Conservation (phyloP, 352 stramenopile species). For the Thalassiosira sp. region DNA sequence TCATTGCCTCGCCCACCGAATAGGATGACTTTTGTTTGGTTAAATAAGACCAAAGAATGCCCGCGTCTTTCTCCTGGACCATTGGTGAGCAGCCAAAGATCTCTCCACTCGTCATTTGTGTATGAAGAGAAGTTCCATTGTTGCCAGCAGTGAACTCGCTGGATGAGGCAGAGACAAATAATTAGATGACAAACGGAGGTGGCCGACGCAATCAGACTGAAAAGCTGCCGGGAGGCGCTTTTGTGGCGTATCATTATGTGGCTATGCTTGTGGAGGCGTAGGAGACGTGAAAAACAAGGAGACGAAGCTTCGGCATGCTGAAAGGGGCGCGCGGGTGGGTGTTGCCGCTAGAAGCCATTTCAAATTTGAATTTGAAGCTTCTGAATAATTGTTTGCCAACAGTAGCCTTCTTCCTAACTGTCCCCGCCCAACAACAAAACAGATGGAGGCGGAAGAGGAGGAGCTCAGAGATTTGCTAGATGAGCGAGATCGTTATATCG, state of each 20-base stretch:
- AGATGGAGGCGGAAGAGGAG: conserved; percentile 25
- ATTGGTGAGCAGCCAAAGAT: conserved; percentile 59
- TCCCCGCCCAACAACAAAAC: background rate
- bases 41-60: conserved; percentile 88
- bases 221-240: background rate
- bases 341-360: too few species aligned
- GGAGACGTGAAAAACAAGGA: too few species aligned
- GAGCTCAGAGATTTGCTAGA: conserved; percentile 41
- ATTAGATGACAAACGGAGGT: too few species aligned
- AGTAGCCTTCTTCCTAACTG: too few species aligned
- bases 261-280: too few species aligned
- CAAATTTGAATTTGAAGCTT: too few species aligned
- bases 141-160: conserved; percentile 71
- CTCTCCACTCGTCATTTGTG: conserved; percentile 55
- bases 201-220: background rate
- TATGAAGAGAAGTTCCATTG: conserved; percentile 84
- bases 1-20: conserved; percentile 93
- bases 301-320: too few species aligned
- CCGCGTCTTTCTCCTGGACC: conserved; percentile 85
- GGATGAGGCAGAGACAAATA: conserved; percentile 1
- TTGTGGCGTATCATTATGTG: background rate
- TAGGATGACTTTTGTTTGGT: conserved; percentile 83
- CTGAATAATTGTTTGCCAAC: too few species aligned
- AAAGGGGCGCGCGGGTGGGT: too few species aligned
- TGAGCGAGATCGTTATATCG: conserved; percentile 47